These are phyloP conservation scores for Penicillium lividum DNA, from an alignment of 495 filamentous ascomycete genomes.

Conservation along the genomic window DNA sequence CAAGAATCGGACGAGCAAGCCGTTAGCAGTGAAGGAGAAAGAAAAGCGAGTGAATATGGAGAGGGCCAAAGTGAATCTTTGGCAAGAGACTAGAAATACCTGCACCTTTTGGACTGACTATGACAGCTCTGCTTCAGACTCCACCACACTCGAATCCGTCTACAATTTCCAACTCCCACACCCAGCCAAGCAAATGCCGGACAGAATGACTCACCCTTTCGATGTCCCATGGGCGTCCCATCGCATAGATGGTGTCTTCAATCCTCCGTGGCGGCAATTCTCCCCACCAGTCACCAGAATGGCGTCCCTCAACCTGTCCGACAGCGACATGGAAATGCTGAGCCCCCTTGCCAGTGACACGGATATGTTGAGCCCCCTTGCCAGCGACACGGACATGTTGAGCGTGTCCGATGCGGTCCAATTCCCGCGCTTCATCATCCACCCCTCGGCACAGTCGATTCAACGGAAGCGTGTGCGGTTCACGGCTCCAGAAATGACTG, in stretches of 20 bases:
- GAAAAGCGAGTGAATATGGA: neutral
- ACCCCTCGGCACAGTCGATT: neutral
- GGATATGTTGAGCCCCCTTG: no score
- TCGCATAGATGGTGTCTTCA: neutral
- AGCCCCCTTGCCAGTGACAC: no score
- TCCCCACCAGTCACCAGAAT: neutral
- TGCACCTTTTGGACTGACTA: neutral
- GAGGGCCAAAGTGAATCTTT: neutral
- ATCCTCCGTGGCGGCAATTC: neutral
- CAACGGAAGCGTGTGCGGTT: neutral
- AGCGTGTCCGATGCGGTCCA: neutral
- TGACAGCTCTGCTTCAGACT: conserved; percentile 5
- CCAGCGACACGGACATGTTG: neutral
- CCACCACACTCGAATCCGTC: neutral
- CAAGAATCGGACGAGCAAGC: neutral
- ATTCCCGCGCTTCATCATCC: neutral
- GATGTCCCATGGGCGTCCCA: neutral
- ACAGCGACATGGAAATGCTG: neutral
- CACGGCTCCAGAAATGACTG: neutral
- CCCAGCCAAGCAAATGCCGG: neutral
- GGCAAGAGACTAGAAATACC: neutral
- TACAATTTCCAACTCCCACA: neutral
- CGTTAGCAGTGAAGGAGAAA: neutral
- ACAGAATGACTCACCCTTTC: neutral
- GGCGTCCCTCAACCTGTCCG: neutral